Evolutionary conservation across 83 land plant species (phyloP), one percentile per base, ranked within the genome.

Genomic region (Thuja plicata): DNA sequence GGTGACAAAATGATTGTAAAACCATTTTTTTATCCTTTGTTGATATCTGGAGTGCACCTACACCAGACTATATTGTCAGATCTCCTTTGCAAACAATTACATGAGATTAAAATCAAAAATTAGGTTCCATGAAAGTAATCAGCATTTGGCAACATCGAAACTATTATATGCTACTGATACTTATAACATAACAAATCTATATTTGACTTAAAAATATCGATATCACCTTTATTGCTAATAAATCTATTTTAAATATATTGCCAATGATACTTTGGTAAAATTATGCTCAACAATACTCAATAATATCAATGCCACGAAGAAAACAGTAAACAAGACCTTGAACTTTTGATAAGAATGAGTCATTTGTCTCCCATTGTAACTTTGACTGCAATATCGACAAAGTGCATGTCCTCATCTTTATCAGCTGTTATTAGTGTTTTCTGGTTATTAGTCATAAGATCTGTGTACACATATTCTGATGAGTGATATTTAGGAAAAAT

Each of bases 31-130:
- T 83, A 46, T 15, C 55, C 30, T 48, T 83, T 83, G 57, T 50
- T n/a, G 30, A 48, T 46, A 32, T n/a, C 57, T 83, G 85, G n/a
- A 83, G 30, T 83, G 37, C 57, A 46, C 85, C 85, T 83, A 48
- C 85, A 83, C 35, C 43, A n/a, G 35, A 83, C 32, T 50, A 32
- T 4, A 83, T 30, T 48, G 85, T 83, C 52, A 83, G 85, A 83
- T 83, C n/a, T 46, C 48, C 46, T 41, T 40, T 9, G 50, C 50
- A 81, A 81, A 66, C 46, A 50, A 24, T 24, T 24, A 19, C 84
- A 43, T 81, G 43, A 30, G 17, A 83, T 48, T 30, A 35, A 48
- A 48, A 83, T n/a, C 48, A n/a, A 48, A 41, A 43, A 45, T 21
- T 24, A 40, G 2, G 9, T 21, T 19, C 3, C 46, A 45, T 12